A percentile compares a stretch with the other conserved stretches of the same genome.
Evolutionary conservation across 208 protist species (phyloP).

Genomic region (Angomonas ambiguus): DNA sequence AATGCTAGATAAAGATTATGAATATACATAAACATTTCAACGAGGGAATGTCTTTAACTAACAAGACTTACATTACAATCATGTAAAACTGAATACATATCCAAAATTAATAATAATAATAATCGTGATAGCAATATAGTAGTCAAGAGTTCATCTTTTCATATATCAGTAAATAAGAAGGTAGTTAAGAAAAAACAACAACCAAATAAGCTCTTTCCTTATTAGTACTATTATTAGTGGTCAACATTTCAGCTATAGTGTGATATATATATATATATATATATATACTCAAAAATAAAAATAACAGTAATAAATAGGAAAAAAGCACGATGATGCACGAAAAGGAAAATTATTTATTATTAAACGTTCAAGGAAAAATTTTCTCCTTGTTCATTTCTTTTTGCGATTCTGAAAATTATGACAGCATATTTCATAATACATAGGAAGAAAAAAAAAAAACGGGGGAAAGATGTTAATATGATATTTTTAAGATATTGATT

Average conservation of each 20-base stretch:
- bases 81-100: constrained; percentile 9
- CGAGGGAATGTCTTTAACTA: too few relatives aligned
- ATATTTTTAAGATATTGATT: neutral
- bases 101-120: neutral
- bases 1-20: too few relatives aligned
- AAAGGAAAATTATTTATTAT: neutral
- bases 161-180: constrained; percentile 5
- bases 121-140: neutral
- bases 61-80: too few relatives aligned
- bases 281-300: constrained; percentile 9
- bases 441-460: neutral
- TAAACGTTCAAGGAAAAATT: too few relatives aligned
- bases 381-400: too few relatives aligned
- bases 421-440: too few relatives aligned
- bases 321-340: neutral
- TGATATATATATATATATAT: too few relatives aligned
- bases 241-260: too few relatives aligned
- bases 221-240: too few relatives aligned
- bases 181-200: constrained; percentile 10
- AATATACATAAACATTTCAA: too few relatives aligned
- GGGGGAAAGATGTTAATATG: neutral
- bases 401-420: too few relatives aligned
- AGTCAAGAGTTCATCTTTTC: neutral
- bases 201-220: neutral
- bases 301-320: constrained; percentile 2